Percentiles rank a stretch among this genome's conserved stretches.
These are phyloP conservation scores for Xylariaceae sp. DNA, from an alignment of 2,329 filamentous ascomycete species.

Conservation along the genomic window DNA sequence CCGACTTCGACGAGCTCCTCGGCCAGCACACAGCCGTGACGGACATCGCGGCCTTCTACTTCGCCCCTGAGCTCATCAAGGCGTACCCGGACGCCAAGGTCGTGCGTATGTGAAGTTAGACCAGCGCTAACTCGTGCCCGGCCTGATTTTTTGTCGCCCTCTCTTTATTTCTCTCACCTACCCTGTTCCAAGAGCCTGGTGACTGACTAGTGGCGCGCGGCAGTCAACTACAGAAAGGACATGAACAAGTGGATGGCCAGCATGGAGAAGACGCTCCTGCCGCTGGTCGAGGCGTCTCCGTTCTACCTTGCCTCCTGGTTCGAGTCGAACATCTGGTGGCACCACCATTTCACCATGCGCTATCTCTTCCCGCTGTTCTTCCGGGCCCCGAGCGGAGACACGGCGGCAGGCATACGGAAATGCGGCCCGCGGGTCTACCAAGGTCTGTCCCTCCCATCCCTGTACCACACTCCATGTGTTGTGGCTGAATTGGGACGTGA, in stretches of 20 bases:
- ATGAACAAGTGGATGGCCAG: conserved; percentile 1
- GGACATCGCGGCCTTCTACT: conserved; percentile 31
- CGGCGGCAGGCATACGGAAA: conserved; percentile 15
- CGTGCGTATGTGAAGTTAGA: too few relatives aligned
- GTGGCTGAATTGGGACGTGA: too few relatives aligned
- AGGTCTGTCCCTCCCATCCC: conserved; percentile 12
- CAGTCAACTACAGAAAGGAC: conserved; percentile 27
- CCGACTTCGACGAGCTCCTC: conserved; percentile 21
- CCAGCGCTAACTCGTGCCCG: too few relatives aligned
- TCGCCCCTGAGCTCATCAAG: conserved; percentile 34
- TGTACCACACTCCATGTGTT: too few relatives aligned
- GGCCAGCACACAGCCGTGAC: conserved; percentile 28
- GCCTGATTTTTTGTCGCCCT: too few relatives aligned
- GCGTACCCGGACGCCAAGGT: conserved; percentile 28
- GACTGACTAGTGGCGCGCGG: too few relatives aligned
- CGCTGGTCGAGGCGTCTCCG: conserved; percentile 8
- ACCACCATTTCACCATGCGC: conserved; percentile 1
- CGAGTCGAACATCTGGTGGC: conserved; percentile 23
- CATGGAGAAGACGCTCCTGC: conserved; percentile 1
- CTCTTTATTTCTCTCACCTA: too few relatives aligned
- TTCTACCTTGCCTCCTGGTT: conserved; percentile 22
- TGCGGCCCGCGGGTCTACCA: conserved; percentile 22
- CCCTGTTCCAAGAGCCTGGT: too few relatives aligned
- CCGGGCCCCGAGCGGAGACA: conserved; percentile 18
- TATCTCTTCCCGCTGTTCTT: not conserved